Base-by-base conservation (phyloP, 2,329 filamentous ascomycete genomes). In the Colletotrichum sublineola region DNA sequence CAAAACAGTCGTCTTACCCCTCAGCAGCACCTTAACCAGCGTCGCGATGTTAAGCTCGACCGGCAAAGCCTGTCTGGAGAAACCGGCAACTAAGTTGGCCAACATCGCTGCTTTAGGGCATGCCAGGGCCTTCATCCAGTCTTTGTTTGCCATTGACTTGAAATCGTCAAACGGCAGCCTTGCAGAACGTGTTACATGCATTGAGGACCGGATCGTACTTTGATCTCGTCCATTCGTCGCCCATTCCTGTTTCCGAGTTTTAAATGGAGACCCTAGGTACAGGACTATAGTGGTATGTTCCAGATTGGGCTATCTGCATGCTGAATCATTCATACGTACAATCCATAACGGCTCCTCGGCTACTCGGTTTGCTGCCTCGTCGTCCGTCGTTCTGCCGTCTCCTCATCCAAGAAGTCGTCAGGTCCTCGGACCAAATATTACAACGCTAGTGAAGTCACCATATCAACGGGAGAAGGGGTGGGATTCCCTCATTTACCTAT, bases 111-210 rank as follows among this genome's bases (percentile, higher is more conserved):
- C 60, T 63, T 64, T 72, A 63, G 44, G 24, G 18, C 18, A n/a
- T 40, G 48, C 8, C 53, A 53, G 62, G 29, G 6, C 29, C 29
- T 50, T 68, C 48, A 18, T 50, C 52, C 57, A 46, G 44, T 69
- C 33, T 71, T 67, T 56, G 46, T 71, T 67, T 52, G 44, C 38
- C 29, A n/a, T 52, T n/a, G 58, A 42, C 38, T 18, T 48, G 58
- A 38, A 52, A 38, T 48, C 12, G 53, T 63, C 48, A 69, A 64
- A 62, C 61, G 18, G 38, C 61, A 73, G 70, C 67, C 61, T 73
- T 71, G 67, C 70, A 67, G 50, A 56, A 62, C n/a, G 57, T 61
- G 55, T 53, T 29, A 42, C 48, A 57, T 44, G 36, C 53, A 70
- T 14, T 38, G 29, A 52, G 44, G 8, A n/a, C 44, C 11, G 56